A percentile compares a stretch with the other conserved stretches of the same genome.
Evolutionary conservation across 352 stramenopile species (phyloP).

Genomic region (Phytophthora podocarpi): DNA sequence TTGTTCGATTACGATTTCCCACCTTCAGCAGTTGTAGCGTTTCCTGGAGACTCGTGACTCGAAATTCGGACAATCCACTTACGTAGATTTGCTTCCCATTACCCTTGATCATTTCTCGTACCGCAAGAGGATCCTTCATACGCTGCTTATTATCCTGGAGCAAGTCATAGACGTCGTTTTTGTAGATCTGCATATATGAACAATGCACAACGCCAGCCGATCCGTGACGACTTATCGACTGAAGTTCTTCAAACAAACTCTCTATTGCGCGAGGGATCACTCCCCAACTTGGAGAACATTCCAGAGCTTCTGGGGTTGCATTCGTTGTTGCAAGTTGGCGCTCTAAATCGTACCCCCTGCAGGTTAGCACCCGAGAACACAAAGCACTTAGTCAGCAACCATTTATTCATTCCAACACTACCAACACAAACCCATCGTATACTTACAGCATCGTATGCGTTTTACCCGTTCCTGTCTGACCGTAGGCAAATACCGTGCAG

Average conservation of each 20-base stretch:
- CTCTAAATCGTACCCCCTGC: constrained; percentile 64
- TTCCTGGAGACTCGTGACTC: constrained; percentile 79
- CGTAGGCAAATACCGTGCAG: constrained; percentile 92
- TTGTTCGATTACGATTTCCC: constrained; percentile 86
- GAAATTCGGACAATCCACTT: constrained; percentile 90
- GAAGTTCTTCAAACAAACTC: constrained; percentile 82
- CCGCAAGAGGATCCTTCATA: constrained; percentile 55
- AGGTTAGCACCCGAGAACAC: too few relatives aligned
- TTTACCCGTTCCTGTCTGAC: constrained; percentile 91
- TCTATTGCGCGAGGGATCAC: constrained; percentile 88
- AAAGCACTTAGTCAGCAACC: background rate
- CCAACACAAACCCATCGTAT: background rate
- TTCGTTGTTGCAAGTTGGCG: constrained; percentile 32
- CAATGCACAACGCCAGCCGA: constrained; percentile 79
- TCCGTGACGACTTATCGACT: constrained; percentile 49
- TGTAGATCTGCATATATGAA: constrained; percentile 94
- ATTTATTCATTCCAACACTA: background rate
- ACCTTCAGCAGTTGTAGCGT: constrained; percentile 76
- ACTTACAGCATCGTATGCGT: constrained; percentile 90
- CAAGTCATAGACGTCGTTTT: constrained; percentile 82
- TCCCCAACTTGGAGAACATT: constrained; percentile 45
- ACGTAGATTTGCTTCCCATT: constrained; percentile 89
- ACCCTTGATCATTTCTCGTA: constrained; percentile 77
- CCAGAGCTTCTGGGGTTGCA: background rate
- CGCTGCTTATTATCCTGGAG: constrained; percentile 65